phyloP scores from a whole-genome alignment of 1,284 basidiomycete genomes.

The Pascua sp. region DNA sequence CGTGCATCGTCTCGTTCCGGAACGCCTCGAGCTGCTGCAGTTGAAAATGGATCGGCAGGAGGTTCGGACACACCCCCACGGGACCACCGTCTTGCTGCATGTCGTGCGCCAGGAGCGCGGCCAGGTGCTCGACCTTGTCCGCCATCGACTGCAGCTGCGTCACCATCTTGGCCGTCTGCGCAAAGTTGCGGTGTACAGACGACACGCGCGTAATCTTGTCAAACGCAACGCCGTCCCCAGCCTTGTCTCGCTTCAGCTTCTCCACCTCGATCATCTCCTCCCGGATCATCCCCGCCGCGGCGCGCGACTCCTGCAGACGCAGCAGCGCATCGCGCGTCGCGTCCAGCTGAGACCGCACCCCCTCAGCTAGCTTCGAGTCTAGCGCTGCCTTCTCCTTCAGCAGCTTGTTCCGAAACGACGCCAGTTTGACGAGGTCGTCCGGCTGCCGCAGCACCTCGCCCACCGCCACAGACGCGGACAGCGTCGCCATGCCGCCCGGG shows the following conservation, averaged over 20 bases:
- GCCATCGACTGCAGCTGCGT: constrained; percentile 87
- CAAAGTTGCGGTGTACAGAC: constrained; percentile 90
- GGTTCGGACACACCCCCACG: constrained; percentile 76
- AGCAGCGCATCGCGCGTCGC: constrained; percentile 83
- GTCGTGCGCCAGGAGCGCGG: constrained; percentile 73
- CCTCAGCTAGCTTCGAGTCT: constrained; percentile 83
- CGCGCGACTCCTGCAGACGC: constrained; percentile 76
- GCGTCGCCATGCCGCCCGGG: constrained; percentile 30
- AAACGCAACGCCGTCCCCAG: constrained; percentile 55
- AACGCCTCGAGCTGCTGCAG: constrained; percentile 86
- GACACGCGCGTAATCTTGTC: constrained; percentile 92
- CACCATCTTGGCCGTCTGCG: constrained; percentile 92
- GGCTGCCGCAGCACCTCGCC: constrained; percentile 80
- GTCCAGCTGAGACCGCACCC: constrained; percentile 90
- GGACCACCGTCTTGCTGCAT: constrained; percentile 60
- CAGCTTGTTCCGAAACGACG: constrained; percentile 85
- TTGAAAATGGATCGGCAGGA: constrained; percentile 86
- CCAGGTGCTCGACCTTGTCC: constrained; percentile 71
- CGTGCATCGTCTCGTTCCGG: constrained; percentile 86
- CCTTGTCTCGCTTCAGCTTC: constrained; percentile 56
- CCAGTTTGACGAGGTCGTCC: constrained; percentile 88
- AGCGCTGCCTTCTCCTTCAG: constrained; percentile 97
- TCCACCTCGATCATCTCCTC: constrained; percentile 91
- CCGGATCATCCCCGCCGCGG: constrained; percentile 78
- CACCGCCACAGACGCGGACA: constrained; percentile 37